Conservation (phyloP, 768 basidiomycete species). For the Coprinopsis strossmayeri region DNA sequence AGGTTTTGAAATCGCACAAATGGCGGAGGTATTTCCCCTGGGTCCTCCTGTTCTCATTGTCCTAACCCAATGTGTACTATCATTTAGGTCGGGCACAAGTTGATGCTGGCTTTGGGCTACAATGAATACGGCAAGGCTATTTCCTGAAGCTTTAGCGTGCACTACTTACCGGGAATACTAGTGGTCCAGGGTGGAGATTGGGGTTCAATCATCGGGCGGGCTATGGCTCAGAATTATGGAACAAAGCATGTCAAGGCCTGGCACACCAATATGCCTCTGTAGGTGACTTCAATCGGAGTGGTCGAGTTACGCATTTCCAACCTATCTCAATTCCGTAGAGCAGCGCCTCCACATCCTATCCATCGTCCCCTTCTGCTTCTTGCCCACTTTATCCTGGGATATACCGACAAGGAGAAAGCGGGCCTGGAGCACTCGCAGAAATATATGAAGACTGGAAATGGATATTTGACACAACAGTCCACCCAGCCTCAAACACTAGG, state of each 20-base stretch:
- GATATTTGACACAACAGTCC: constrained; percentile 31
- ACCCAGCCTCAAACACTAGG: constrained; percentile 46
- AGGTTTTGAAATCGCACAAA: constrained; percentile 28
- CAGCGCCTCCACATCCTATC: constrained; percentile 7
- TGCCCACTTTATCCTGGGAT: constrained; percentile 10
- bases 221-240: constrained; percentile 24
- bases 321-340: background rate
- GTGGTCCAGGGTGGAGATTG: constrained; percentile 26
- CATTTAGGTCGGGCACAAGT: constrained; percentile 35
- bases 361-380: constrained; percentile 11
- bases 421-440: constrained; percentile 20
- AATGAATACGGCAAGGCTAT: constrained; percentile 33
- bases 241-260: constrained; percentile 40
- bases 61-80: background rate
- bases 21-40: constrained; percentile 21
- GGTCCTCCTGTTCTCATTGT: background rate
- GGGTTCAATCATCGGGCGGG: constrained; percentile 20
- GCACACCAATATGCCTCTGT: constrained; percentile 45
- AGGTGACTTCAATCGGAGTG: constrained; percentile 15
- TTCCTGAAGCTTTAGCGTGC: background rate
- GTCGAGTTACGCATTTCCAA: too few species aligned
- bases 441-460: constrained; percentile 22
- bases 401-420: constrained; percentile 20
- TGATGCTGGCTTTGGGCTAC: constrained; percentile 45
- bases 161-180: background rate